Base-by-base conservation (phyloP, 768 basidiomycete species). In the Lactifluus volemus region DNA sequence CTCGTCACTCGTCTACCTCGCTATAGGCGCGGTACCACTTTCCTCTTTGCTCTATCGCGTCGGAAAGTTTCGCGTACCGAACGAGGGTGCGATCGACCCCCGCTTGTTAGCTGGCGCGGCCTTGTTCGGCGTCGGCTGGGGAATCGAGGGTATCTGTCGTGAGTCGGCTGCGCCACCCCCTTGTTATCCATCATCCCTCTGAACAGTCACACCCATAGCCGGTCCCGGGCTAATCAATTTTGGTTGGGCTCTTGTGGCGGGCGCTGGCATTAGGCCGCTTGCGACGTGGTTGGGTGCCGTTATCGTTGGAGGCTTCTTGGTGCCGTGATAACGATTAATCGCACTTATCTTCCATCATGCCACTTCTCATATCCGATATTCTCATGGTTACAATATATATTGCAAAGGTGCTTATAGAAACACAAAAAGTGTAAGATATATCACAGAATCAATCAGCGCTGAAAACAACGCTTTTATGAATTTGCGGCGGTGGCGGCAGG, bases 101-200 rank as follows among this genome's bases (percentile, higher is more conserved):
- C 76, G 69, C 61, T 74, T 86, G 32, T 48, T 86, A 8, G 57
- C 67, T 34, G 84, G 84, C 21, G 76, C 82, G 11, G 75, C 78
- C 17, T 62, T 84, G 41, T 86, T 86, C 68, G 84, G 84, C 51
- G 61, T 83, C 30, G 84, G 84, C 1, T 86, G 84, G 84, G 84
- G 80, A 5, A 66, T 81, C 42, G 72, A 76, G 55, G 84, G 84
- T 38, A 71, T 85, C 51, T 86, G 84, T 69, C 84, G 84, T 85
- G 70, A 68, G 84, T 74, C 17, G 29, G 19, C 45, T 4, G 8
- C n/a, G 25, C 32, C 32, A 2, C 45, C 10, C 8, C 3, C 21
- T 25, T 48, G 39, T 44, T 54, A n/a, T 11, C 11, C 38, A 11
- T 38, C 3, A 38, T 38, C 38, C 11, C 38, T 12, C 21, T 49